Evolutionary conservation across 768 basidiomycete genomes (phyloP), one percentile per base, ranked within the genome.

Genomic region (Kwoniella europaea): DNA sequence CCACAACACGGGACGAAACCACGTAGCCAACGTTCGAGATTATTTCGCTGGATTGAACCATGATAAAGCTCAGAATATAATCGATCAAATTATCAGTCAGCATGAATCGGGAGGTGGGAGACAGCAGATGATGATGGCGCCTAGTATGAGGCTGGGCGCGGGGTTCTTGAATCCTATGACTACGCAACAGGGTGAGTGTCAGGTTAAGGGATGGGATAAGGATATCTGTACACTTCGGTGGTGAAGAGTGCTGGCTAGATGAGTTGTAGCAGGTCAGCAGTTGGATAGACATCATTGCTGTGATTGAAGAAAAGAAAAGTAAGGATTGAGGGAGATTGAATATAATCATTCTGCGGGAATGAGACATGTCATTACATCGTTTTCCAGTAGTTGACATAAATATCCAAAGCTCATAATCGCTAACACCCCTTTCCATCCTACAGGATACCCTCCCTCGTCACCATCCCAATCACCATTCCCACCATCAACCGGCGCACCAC

Each of bases 61-160:
- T 84, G 95, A 98, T 88, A 96, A 96, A 84, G 95, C 96, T 18
- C 97, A 99, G 84, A 93, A 86, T 78, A 94, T 98, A 82, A 98
- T 99, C 82, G 96, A 99, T 88, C 93, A 96, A 84, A 98, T 99
- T 84, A 95, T 94, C 46, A 90, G 91, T 22, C 90, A 92, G 27
- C 97, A 96, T 80, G 96, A 98, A 85, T 88, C 88, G 35, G 90
- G 91, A 54, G 90, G 91, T 54, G 74, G 79, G 43, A 70, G 78
- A 69, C 60, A 69, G 12, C 66, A 68, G 60, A 78, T 78, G 78
- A 74, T 77, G 72, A 76, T 76, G 22, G 77, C 77, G 29, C 77
- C 79, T 27, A 74, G 72, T 57, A 82, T 82, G 80, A 71, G 80
- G 43, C 22, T 81, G 20, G 80, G 80, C 41, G 76, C 78, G 7